Evolutionary conservation across 257 asterid species (phyloP).

Genomic region (Agastache rugosa): DNA sequence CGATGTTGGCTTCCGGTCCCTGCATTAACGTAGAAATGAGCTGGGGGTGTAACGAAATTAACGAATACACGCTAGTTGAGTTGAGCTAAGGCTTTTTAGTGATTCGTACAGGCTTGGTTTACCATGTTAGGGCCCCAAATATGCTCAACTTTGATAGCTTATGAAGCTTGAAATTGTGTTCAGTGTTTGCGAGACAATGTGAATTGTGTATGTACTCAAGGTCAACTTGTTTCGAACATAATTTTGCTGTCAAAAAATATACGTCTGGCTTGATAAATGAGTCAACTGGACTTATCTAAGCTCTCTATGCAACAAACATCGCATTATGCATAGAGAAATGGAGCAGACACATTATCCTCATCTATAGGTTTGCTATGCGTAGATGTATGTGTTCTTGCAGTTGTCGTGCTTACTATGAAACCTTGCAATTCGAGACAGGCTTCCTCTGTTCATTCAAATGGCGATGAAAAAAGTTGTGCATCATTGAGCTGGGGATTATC

Average conservation of each 20-base stretch:
- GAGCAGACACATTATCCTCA: background rate
- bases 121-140: background rate
- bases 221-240: background rate
- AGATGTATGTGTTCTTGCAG: conserved; percentile 1
- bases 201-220: conserved; percentile 9
- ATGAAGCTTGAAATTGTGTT: background rate
- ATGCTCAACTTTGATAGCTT: background rate
- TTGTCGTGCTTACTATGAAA: background rate
- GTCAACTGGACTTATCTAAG: background rate
- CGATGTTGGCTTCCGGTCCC: background rate
- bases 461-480: background rate
- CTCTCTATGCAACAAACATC: background rate
- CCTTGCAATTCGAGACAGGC: background rate
- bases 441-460: background rate
- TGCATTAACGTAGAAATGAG: conserved; percentile 15
- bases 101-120: background rate
- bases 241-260: background rate
- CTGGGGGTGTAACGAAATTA: background rate
- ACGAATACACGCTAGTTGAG: background rate
- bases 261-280: conserved; percentile 5
- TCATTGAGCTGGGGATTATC: background rate
- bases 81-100: background rate
- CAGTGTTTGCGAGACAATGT: conserved; percentile 7
- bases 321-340: background rate
- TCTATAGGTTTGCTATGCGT: background rate